Evolutionary conservation across 2,329 filamentous ascomycete genomes (phyloP).

Genomic region (Colletotrichum sp.): DNA sequence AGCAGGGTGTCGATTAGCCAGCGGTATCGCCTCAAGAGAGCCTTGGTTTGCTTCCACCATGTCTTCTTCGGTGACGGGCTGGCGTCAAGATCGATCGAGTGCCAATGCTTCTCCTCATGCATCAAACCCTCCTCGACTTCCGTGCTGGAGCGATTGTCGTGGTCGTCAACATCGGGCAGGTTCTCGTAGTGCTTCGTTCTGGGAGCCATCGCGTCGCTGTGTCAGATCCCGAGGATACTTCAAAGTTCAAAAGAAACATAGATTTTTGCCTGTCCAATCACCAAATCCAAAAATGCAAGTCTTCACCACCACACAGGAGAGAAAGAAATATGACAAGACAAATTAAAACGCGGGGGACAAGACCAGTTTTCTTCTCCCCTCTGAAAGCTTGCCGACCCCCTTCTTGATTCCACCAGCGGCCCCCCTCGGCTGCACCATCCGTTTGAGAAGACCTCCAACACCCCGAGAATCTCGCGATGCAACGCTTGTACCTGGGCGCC

Average conservation of each 20-base stretch:
- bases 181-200: not conserved
- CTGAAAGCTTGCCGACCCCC: not conserved
- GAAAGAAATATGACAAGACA: not conserved
- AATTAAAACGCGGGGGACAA: not conserved
- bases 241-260: not conserved
- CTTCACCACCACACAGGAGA: too few species aligned
- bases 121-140: slow-evolving; percentile 15
- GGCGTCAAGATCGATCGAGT: not conserved
- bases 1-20: slow-evolving; percentile 18
- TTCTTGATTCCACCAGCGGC: not conserved
- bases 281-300: not conserved
- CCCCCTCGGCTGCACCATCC: not conserved
- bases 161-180: not conserved
- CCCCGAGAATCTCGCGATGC: not conserved
- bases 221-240: not conserved
- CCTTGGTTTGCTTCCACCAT: slow-evolving; percentile 3
- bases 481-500: not conserved
- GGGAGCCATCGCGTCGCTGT: not conserved
- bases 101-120: slow-evolving; percentile 19
- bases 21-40: not conserved
- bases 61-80: not conserved
- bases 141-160: slow-evolving; percentile 7
- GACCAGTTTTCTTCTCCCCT: not conserved
- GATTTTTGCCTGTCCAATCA: not conserved
- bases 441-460: not conserved